A percentile compares a stretch with the other conserved stretches of the same genome.
Conservation (phyloP, 305 asterid species). For the Fraxinus sp. region DNA sequence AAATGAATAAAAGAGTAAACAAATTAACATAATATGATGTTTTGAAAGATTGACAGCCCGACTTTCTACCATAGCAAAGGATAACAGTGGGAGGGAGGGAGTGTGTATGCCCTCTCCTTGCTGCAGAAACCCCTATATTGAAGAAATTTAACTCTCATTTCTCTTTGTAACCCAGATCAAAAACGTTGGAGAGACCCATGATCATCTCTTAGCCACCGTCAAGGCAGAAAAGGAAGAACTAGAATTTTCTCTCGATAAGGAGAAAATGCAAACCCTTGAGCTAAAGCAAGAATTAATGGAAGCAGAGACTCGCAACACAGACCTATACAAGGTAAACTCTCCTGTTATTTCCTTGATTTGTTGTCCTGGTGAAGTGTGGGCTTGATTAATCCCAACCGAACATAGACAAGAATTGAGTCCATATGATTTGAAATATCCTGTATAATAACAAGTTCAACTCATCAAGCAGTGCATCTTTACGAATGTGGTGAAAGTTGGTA, state of each 20-base stretch:
- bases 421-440: not conserved
- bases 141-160: constrained; percentile 15
- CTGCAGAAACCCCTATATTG: constrained; percentile 10
- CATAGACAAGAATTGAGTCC: not conserved
- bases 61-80: not conserved
- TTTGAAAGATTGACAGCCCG: not conserved
- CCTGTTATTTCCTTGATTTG: constrained; percentile 23
- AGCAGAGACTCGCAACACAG: constrained; percentile 68
- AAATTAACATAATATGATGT: not conserved
- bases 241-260: constrained; percentile 68
- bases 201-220: constrained; percentile 48
- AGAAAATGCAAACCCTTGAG: constrained; percentile 59
- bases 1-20: not conserved
- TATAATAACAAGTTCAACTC: not conserved
- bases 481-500: not conserved
- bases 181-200: constrained; percentile 62
- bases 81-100: not conserved
- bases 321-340: constrained; percentile 73
- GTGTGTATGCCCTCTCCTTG: constrained; percentile 8
- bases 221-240: constrained; percentile 76
- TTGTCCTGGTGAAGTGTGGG: constrained; percentile 4
- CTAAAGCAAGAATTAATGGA: constrained; percentile 71
- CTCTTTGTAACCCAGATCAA: constrained; percentile 45
- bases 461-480: not conserved
- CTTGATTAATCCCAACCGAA: constrained; percentile 9